Evolutionary conservation across 2,329 filamentous ascomycete species (phyloP).

Genomic region (Ascochyta clinopodiicola): DNA sequence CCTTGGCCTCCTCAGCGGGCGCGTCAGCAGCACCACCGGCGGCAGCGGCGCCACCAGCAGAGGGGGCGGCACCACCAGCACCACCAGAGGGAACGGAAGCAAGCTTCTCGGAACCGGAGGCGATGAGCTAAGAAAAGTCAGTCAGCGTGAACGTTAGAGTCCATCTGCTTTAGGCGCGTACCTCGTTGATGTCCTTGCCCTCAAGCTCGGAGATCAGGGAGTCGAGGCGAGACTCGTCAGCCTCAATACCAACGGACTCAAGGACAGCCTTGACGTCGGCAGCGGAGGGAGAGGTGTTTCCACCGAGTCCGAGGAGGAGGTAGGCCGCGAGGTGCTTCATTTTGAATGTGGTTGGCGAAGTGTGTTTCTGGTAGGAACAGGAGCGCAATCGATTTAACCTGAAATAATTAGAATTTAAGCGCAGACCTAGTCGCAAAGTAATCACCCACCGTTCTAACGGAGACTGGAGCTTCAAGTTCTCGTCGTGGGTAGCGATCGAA

Average conservation of each 20-base stretch:
- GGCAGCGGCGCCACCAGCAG: constrained; percentile 70
- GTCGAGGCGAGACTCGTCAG: constrained; percentile 81
- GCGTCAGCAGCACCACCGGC: constrained; percentile 61
- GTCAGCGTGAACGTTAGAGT: constrained; percentile 45
- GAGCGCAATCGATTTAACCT: constrained; percentile 92
- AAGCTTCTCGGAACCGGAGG: constrained; percentile 89
- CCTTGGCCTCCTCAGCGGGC: constrained; percentile 66
- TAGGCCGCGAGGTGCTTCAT: constrained; percentile 99
- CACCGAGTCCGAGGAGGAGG: constrained; percentile 93
- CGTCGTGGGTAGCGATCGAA: constrained; percentile 38
- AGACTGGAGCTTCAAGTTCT: constrained; percentile 99
- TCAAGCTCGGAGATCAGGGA: constrained; percentile 89
- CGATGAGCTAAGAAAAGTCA: constrained; percentile 73
- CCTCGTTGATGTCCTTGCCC: constrained; percentile 91
- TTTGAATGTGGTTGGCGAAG: constrained; percentile 68
- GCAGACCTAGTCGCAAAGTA: constrained; percentile 16
- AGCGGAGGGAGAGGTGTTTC: constrained; percentile 88
- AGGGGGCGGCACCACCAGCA: constrained; percentile 69
- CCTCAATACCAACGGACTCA: constrained; percentile 92
- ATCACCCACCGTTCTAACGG: constrained; percentile 82
- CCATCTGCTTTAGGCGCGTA: constrained; percentile 54
- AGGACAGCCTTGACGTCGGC: constrained; percentile 82
- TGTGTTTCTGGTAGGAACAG: constrained; percentile 64
- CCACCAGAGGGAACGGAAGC: constrained; percentile 96
- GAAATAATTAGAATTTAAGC: constrained; percentile 22